These are phyloP conservation scores for Urochloa ruziziensis DNA, from an alignment of 176 grass and related monocot species.

Conservation along the genomic window DNA sequence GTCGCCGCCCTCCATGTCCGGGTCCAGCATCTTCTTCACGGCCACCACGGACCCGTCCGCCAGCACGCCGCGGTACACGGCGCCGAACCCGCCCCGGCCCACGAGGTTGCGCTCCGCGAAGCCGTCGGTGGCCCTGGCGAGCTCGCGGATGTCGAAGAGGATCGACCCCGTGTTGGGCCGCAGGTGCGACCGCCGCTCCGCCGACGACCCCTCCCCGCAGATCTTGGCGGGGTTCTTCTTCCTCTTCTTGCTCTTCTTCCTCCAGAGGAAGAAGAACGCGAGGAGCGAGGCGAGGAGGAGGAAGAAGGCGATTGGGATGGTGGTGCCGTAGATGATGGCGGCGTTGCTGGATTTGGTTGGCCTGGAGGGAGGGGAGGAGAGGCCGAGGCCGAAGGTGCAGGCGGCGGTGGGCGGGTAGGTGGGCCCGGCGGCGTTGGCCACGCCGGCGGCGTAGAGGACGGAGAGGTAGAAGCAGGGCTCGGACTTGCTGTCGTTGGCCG, in stretches of 20 bases:
- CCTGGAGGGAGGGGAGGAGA: slow-evolving; percentile 2
- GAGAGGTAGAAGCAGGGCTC: slow-evolving; percentile 63
- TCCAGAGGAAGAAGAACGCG: slow-evolving; percentile 50
- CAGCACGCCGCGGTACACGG: slow-evolving; percentile 73
- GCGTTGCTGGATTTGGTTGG: slow-evolving; percentile 19
- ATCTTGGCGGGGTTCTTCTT: slow-evolving; percentile 28
- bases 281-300: slow-evolving; percentile 31
- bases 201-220: slow-evolving; percentile 26
- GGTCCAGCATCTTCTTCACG: slow-evolving; percentile 85
- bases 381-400: slow-evolving; percentile 61
- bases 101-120: slow-evolving; percentile 68
- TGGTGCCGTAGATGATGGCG: slow-evolving; percentile 37
- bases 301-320: slow-evolving; percentile 50
- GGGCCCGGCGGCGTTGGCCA: slow-evolving; percentile 54
- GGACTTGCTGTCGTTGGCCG: slow-evolving; percentile 35
- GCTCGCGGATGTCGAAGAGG: slow-evolving; percentile 60
- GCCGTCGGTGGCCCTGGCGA: slow-evolving; percentile 59
- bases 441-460: slow-evolving; percentile 63
- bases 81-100: slow-evolving; percentile 78
- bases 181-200: slow-evolving; percentile 44
- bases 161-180: slow-evolving; percentile 83
- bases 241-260: slow-evolving; percentile 31
- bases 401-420: slow-evolving; percentile 43
- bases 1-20: slow-evolving; percentile 60
- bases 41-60: slow-evolving; percentile 65